Percentiles rank a stretch among this genome's conserved stretches.
phyloP scores from a whole-genome alignment of 2,329 filamentous ascomycete species.

The Neofusicoccum sp. region DNA sequence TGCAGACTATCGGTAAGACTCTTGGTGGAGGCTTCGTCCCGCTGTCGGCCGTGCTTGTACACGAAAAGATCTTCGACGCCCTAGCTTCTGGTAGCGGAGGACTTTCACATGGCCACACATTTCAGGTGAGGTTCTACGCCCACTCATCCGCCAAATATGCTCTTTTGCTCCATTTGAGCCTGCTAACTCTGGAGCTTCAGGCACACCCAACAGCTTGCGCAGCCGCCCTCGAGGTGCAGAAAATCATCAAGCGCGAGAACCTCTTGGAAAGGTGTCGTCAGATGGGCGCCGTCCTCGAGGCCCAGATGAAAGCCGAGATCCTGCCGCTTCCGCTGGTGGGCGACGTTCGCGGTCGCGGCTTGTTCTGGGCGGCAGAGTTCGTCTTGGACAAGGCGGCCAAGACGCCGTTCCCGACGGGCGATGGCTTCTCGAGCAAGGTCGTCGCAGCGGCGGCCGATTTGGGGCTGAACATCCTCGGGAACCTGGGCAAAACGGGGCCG shows the following conservation, averaged over 20 bases:
- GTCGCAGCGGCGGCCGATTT: slow-evolving; percentile 1
- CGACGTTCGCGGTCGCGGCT: slow-evolving; percentile 13
- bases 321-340: slow-evolving; percentile 15
- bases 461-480: slow-evolving; percentile 14
- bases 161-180: not conserved
- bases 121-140: slow-evolving; percentile 8
- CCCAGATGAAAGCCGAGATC: slow-evolving; percentile 9
- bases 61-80: slow-evolving; percentile 17
- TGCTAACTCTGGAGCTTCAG: not conserved
- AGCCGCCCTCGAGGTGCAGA: slow-evolving; percentile 17
- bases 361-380: slow-evolving; percentile 10
- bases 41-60: slow-evolving; percentile 13
- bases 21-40: slow-evolving; percentile 18
- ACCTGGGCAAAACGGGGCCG: slow-evolving; percentile 11
- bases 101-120: slow-evolving; percentile 18
- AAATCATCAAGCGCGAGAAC: slow-evolving; percentile 9
- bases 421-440: slow-evolving; percentile 11
- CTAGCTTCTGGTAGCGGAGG: slow-evolving; percentile 5
- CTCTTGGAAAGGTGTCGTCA: slow-evolving; percentile 2
- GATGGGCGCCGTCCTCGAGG: slow-evolving; percentile 13
- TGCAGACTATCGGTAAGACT: slow-evolving; percentile 18
- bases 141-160: not conserved
- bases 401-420: slow-evolving; percentile 1
- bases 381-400: slow-evolving; percentile 11
- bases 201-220: slow-evolving; percentile 19